A percentile compares a stretch with the other conserved stretches of the same genome.
phyloP scores from a whole-genome alignment of 2,329 filamentous ascomycete genomes.

The Fusarium albidum region DNA sequence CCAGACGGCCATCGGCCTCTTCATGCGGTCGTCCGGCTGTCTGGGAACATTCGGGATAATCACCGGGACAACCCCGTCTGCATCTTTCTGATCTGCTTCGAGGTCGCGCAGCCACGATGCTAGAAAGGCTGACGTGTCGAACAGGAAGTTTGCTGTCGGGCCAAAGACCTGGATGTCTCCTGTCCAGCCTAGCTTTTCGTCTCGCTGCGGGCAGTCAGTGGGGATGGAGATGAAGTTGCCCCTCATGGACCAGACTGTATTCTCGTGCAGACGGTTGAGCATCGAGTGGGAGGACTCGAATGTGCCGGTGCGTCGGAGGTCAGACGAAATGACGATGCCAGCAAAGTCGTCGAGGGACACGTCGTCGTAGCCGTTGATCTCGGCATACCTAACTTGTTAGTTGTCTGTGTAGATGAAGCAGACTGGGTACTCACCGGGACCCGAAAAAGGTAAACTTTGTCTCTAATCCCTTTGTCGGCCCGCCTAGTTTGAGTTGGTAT shows the following conservation, averaged over 20 bases:
- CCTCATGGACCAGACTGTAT: conserved; percentile 61
- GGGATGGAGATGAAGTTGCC: conserved; percentile 64
- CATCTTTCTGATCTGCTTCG: conserved; percentile 24
- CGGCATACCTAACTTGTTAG: not conserved
- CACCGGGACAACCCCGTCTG: not conserved
- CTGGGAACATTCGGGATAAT: conserved; percentile 15
- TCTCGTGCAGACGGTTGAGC: conserved; percentile 61
- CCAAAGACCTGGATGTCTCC: conserved; percentile 57
- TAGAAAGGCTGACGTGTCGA: conserved; percentile 58
- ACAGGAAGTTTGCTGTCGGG: conserved; percentile 59
- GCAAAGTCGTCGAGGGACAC: conserved; percentile 8
- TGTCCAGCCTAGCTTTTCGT: conserved; percentile 60
- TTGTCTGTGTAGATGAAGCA: too few relatives aligned
- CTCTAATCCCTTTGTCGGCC: not conserved
- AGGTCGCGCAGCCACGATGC: conserved; percentile 29
- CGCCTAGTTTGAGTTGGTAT: not conserved
- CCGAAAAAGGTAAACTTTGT: not conserved
- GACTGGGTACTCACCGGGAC: not conserved
- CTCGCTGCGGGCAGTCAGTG: conserved; percentile 63
- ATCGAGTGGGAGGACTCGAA: conserved; percentile 59
- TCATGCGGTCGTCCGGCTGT: conserved; percentile 3
- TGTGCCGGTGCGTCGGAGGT: not conserved
- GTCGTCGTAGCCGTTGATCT: conserved; percentile 12
- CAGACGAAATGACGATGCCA: conserved; percentile 1
- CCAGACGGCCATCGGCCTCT: conserved; percentile 45